Evolutionary conservation across 306 rosid genomes (phyloP), one percentile per base, ranked within the genome.

Genomic region (Lathyrus oleraceus): DNA sequence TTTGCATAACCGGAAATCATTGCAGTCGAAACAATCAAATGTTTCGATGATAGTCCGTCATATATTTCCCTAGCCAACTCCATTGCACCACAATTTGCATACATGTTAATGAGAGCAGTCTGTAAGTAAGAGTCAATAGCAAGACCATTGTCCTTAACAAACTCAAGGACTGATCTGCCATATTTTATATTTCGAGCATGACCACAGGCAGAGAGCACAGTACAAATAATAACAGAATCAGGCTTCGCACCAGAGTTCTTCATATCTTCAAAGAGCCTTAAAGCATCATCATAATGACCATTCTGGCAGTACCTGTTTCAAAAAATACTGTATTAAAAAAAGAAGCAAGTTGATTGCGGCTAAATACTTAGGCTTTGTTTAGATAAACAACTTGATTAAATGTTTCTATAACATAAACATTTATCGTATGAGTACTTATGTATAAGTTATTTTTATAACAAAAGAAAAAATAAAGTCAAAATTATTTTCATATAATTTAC

Each of bases 1-100:
- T 86, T 91, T 11, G 92, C 81, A 75, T 85, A 87, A 63, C 87
- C 95, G 3, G 87, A 81, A 70, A 91, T 80, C 90, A 88, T 88
- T 28, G 91, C 89, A 60, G 97, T 91, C 6, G 92, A 89, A 81
- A 82, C 87, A 40, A 91, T 75, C 35, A 83, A 66, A 77, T 85
- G 77, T 59, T 85, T 88, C 5, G 74, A 54, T 0, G 88, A 69
- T 28, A 83, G 78, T 70, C 68, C 57, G 16, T 80, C 78, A 49
- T 81, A 86, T 73, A 88, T 23, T 61, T 79, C 73, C 82, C 81
- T 77, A 61, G 97, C 95, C 61, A 83, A 77, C 67, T 91, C 87
- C 89, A 86, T 81, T 4, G 87, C 83, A 64, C 96, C 95, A 71
- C 90, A 83, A 63, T 79, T 86, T 10, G 84, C 86, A 72, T 91